Percentiles rank a stretch among this genome's conserved stretches.
phyloP scores from a whole-genome alignment of 192 early-diverging fungal genomes.

The Coemansia sp. region DNA sequence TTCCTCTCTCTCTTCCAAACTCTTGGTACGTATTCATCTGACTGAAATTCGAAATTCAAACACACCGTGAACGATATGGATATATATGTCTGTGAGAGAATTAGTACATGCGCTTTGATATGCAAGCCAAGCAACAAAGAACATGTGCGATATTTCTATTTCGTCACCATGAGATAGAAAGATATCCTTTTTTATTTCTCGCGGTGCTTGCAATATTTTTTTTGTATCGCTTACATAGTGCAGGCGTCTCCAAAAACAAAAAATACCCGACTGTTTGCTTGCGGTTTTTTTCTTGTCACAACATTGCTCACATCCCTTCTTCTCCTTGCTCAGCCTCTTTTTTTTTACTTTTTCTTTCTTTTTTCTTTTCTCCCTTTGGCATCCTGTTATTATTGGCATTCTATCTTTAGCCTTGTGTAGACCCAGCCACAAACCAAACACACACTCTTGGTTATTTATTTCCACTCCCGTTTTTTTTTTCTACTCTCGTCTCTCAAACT shows the following conservation, averaged over 20 bases:
- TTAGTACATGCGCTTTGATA: not conserved
- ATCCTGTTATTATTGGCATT: slow-evolving; percentile 14
- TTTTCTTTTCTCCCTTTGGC: not conserved
- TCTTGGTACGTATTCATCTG: slow-evolving; percentile 6
- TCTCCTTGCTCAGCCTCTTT: slow-evolving; percentile 3
- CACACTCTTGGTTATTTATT: not conserved
- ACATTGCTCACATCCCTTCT: not conserved
- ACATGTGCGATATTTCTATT: not conserved
- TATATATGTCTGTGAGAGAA: not conserved
- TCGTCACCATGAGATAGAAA: not conserved
- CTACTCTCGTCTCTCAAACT: not conserved
- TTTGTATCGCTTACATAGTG: not conserved
- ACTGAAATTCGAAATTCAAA: not conserved
- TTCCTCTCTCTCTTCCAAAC: not conserved
- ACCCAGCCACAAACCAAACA: not conserved
- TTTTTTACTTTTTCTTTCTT: not conserved
- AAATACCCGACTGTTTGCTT: not conserved
- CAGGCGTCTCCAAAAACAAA: not conserved
- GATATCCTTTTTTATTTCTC: not conserved
- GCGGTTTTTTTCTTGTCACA: not conserved
- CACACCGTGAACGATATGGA: not conserved
- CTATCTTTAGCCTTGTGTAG: slow-evolving; percentile 10
- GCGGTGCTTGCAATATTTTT: not conserved
- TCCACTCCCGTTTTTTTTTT: not conserved
- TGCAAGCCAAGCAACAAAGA: not conserved